Percentiles rank a stretch among this genome's conserved stretches.
Evolutionary conservation across 306 rosid genomes (phyloP).

Genomic region (Vigna unguiculata): DNA sequence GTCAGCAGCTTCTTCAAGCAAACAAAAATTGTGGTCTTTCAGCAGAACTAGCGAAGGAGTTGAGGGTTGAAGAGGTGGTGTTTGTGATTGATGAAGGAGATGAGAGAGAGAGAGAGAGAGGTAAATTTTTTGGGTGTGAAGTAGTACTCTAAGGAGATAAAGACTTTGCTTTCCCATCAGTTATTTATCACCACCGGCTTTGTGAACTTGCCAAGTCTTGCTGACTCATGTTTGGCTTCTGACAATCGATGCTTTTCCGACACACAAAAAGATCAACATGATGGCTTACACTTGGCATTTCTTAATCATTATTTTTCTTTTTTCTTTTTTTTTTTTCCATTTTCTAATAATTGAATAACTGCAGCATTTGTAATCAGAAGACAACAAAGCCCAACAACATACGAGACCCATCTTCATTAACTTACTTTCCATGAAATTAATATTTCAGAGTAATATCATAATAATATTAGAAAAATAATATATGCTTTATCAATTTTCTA

Average conservation of each 20-base stretch:
- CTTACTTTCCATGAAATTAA: slow-evolving; percentile 36
- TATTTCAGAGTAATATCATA: neutral
- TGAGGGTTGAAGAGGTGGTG: neutral
- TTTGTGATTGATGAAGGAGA: neutral
- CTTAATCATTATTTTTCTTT: slow-evolving; percentile 6
- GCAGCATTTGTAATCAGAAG: slow-evolving; percentile 3
- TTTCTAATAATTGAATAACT: slow-evolving; percentile 12
- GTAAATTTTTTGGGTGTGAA: slow-evolving; percentile 13
- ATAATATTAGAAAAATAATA: too few relatives aligned
- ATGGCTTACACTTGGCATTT: slow-evolving; percentile 56
- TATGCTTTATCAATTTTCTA: slow-evolving; percentile 25
- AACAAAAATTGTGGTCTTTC: slow-evolving; percentile 11
- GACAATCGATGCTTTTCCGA: slow-evolving; percentile 57
- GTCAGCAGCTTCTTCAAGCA: neutral
- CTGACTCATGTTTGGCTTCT: slow-evolving; percentile 50
- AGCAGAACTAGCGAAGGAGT: slow-evolving; percentile 36
- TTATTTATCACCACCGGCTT: slow-evolving; percentile 27
- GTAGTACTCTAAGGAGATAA: neutral
- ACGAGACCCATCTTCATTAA: neutral
- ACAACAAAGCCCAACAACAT: slow-evolving; percentile 10
- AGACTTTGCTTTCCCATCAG: slow-evolving; percentile 24
- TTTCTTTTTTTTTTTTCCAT: neutral
- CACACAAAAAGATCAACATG: slow-evolving; percentile 54
- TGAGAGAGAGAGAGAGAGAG: too few relatives aligned
- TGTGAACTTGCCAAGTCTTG: slow-evolving; percentile 48